Conservation (phyloP, 1,284 basidiomycete species). For the Trametes pubescens region DNA sequence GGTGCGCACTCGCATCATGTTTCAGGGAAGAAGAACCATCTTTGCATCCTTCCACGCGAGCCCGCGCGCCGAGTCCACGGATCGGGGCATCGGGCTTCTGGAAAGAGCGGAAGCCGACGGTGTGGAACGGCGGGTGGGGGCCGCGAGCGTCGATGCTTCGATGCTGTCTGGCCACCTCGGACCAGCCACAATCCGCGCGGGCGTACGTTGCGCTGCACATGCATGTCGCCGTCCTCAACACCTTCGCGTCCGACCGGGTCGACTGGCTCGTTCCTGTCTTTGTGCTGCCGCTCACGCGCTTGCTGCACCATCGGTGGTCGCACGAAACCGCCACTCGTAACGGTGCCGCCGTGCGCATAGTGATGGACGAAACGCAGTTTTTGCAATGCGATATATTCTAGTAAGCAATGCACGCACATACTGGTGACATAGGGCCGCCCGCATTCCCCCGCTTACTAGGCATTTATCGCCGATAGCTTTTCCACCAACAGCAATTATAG, state of each 20-base stretch:
- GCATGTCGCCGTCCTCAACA: neutral
- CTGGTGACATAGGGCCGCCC: neutral
- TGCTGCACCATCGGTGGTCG: no score
- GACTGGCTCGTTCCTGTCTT: neutral
- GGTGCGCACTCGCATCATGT: constrained; percentile 21
- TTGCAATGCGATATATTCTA: neutral
- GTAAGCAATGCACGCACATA: neutral
- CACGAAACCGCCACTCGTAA: no score
- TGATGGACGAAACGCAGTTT: neutral
- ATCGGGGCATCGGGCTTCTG: constrained; percentile 12
- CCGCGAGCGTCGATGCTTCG: constrained; percentile 7
- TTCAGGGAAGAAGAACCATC: constrained; percentile 28
- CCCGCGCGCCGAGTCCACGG: constrained; percentile 12
- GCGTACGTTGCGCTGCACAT: neutral
- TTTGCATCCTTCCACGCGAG: constrained; percentile 20
- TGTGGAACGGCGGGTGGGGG: neutral
- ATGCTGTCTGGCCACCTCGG: constrained; percentile 14
- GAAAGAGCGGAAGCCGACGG: constrained; percentile 7
- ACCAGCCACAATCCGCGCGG: neutral
- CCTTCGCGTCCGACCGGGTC: neutral
- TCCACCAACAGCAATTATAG: neutral
- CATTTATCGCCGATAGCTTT: neutral
- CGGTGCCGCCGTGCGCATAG: neutral
- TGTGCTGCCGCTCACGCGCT: no score
- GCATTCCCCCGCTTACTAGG: neutral